Conservation (phyloP, 768 basidiomycete genomes). For the Strobilomyces confusus region DNA sequence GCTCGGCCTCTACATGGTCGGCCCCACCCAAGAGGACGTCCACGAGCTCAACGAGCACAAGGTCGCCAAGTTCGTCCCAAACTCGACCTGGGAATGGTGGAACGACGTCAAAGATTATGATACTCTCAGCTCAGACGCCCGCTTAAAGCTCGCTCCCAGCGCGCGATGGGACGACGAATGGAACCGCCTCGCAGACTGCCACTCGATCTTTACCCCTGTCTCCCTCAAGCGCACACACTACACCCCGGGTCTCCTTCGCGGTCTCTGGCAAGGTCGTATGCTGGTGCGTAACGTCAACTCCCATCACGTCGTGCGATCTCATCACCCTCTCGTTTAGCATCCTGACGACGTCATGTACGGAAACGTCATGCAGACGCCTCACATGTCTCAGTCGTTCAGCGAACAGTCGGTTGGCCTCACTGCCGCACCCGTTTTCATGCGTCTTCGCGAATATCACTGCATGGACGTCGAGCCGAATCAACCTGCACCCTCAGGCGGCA, state of each 20-base stretch:
- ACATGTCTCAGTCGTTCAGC: constrained; percentile 29
- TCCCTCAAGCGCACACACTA: constrained; percentile 37
- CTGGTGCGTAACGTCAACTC: constrained; percentile 41
- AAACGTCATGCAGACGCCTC: constrained; percentile 15
- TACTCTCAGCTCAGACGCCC: constrained; percentile 21
- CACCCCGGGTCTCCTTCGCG: constrained; percentile 48
- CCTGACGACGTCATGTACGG: constrained; percentile 19
- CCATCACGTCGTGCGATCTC: not conserved
- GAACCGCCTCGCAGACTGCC: constrained; percentile 49
- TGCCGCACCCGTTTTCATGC: constrained; percentile 54
- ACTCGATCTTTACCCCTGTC: constrained; percentile 30
- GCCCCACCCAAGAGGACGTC: constrained; percentile 58
- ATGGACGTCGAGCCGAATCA: constrained; percentile 36
- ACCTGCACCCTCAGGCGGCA: constrained; percentile 32
- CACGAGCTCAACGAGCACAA: constrained; percentile 48
- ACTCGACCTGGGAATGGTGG: constrained; percentile 22
- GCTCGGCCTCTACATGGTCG: constrained; percentile 23
- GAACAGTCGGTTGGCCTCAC: constrained; percentile 36
- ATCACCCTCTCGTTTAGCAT: constrained; percentile 6
- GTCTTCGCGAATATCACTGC: constrained; percentile 52
- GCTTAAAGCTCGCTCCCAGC: constrained; percentile 35
- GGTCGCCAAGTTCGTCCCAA: constrained; percentile 30
- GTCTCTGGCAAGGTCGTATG: constrained; percentile 62
- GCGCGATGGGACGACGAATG: constrained; percentile 53
- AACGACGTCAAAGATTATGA: constrained; percentile 15